Percentiles rank a stretch among this genome's conserved stretches.
Evolutionary conservation across 169 alveolate species (phyloP).

Genomic region (Hepatocystis sp.): DNA sequence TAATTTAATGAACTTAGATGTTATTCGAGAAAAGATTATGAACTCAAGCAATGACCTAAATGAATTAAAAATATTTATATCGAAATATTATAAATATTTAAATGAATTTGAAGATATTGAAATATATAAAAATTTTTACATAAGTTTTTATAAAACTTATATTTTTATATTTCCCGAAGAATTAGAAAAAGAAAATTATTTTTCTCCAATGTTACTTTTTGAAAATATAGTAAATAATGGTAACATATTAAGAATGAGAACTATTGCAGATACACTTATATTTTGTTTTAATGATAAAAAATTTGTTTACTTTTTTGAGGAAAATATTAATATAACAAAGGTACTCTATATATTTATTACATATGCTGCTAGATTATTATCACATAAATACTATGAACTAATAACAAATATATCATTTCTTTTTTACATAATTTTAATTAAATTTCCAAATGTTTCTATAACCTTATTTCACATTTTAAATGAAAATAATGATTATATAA

Average conservation of each 20-base stretch:
- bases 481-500: constrained; percentile 77
- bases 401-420: constrained; percentile 74
- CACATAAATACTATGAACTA: constrained; percentile 79
- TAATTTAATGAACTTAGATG: constrained; percentile 71
- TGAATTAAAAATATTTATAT: constrained; percentile 75
- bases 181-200: constrained; percentile 75
- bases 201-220: constrained; percentile 81
- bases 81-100: constrained; percentile 73
- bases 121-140: constrained; percentile 72
- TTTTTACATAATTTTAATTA: constrained; percentile 71
- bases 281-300: constrained; percentile 81
- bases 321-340: constrained; percentile 80
- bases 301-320: constrained; percentile 79
- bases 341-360: constrained; percentile 81
- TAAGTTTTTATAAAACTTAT: constrained; percentile 68
- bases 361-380: constrained; percentile 80
- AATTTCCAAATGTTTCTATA: constrained; percentile 75
- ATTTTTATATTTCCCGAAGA: constrained; percentile 80
- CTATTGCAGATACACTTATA: constrained; percentile 79
- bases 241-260: constrained; percentile 78
- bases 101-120: constrained; percentile 76
- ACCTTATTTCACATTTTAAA: constrained; percentile 76
- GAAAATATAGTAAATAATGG: constrained; percentile 79
- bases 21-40: constrained; percentile 74
- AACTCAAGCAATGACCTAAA: constrained; percentile 71